phyloP scores from a whole-genome alignment of 345 rosid genomes.

The Balakata baccata region DNA sequence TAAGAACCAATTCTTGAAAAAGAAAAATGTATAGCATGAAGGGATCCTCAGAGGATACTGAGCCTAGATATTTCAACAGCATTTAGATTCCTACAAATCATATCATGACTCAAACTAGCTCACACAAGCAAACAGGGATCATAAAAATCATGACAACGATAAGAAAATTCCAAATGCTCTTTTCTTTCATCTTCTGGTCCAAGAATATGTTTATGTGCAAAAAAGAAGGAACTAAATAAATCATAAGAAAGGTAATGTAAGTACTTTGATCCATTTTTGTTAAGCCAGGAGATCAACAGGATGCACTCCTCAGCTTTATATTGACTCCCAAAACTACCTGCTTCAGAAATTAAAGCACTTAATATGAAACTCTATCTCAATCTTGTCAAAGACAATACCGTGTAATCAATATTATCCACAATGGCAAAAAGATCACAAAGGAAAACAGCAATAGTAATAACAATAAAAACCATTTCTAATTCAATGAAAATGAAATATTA shows the following conservation, averaged over 20 bases:
- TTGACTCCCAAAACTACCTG: slow-evolving; percentile 18
- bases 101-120: neutral
- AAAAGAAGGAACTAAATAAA: slow-evolving; percentile 1
- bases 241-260: neutral
- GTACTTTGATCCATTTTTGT: slow-evolving; percentile 39
- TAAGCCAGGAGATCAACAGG: neutral
- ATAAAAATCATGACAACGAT: neutral
- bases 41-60: neutral
- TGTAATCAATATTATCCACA: neutral
- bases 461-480: too few species aligned
- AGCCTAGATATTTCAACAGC: too few species aligned
- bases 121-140: neutral
- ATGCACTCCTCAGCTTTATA: slow-evolving; percentile 1
- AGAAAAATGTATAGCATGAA: neutral
- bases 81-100: slow-evolving; percentile 1
- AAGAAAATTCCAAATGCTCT: neutral
- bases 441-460: neutral
- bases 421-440: neutral
- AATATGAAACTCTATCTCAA: neutral
- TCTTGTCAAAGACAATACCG: neutral
- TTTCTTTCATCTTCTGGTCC: neutral
- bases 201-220: neutral
- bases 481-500: neutral
- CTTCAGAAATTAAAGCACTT: slow-evolving; percentile 10
- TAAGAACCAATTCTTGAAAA: neutral